phyloP scores from a whole-genome alignment of 176 grass and related monocot species.

The Phoenix dactylifera region DNA sequence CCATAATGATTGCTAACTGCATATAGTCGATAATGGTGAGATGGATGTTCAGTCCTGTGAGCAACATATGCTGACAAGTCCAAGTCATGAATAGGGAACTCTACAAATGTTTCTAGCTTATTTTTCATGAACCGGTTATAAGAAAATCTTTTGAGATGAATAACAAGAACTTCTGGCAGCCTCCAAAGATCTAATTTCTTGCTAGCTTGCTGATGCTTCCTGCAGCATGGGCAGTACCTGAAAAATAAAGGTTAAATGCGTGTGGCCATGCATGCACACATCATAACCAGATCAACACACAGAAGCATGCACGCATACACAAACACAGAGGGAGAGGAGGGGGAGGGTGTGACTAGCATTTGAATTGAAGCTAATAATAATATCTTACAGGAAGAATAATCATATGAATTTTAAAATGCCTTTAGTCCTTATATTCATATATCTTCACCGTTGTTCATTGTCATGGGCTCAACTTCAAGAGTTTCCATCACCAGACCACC shows the following conservation, averaged over 20 bases:
- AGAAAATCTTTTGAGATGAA: conserved; percentile 90
- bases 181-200: conserved; percentile 98
- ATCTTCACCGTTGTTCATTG: no score
- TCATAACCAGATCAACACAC: no score
- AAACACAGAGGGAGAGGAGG: no score
- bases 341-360: no score
- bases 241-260: conserved; percentile 7
- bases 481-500: no score
- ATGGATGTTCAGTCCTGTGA: conserved; percentile 25
- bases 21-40: conserved; percentile 51
- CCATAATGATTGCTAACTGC: conserved; percentile 88
- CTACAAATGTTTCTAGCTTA: conserved; percentile 86
- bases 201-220: conserved; percentile 78
- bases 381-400: no score
- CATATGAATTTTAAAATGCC: no score
- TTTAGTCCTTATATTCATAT: no score
- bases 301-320: no score
- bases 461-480: no score
- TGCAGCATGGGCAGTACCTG: conserved; percentile 89
- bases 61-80: conserved; percentile 58
- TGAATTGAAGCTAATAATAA: no score
- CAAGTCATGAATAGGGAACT: conserved; percentile 71
- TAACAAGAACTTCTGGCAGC: conserved; percentile 78
- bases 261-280: no score
- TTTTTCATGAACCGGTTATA: conserved; percentile 78